Evolutionary conservation across 2,329 filamentous ascomycete genomes (phyloP).

Genomic region (Chrysoporthe deuterocubensis): DNA sequence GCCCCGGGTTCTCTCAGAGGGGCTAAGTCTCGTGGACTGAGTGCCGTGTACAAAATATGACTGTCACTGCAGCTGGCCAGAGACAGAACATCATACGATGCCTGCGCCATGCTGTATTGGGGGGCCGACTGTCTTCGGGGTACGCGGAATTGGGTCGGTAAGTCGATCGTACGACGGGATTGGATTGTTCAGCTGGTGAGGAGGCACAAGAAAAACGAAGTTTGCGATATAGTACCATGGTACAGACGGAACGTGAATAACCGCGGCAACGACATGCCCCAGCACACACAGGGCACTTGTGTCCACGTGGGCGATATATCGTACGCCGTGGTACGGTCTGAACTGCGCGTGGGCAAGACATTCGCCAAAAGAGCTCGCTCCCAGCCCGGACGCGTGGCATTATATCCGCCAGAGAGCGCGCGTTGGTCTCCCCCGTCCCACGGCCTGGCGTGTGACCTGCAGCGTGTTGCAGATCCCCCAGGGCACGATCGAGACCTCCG

Average conservation of each 20-base stretch:
- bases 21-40: neutral
- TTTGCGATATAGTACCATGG: neutral
- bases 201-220: neutral
- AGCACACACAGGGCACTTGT: neutral
- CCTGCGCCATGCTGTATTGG: neutral
- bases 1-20: neutral
- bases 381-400: neutral
- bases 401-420: no score
- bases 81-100: neutral
- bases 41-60: neutral
- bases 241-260: neutral
- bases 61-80: neutral
- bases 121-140: conserved; percentile 1
- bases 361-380: neutral
- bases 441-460: neutral
- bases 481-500: no score
- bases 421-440: neutral
- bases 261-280: neutral
- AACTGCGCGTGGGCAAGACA: neutral
- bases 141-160: no score
- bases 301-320: neutral
- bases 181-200: neutral
- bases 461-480: no score
- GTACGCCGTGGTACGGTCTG: neutral
- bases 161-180: neutral